Evolutionary conservation across 169 alveolate species (phyloP), one percentile per base, ranked within the genome.

Genomic region (Eimeria nieschulzi): DNA sequence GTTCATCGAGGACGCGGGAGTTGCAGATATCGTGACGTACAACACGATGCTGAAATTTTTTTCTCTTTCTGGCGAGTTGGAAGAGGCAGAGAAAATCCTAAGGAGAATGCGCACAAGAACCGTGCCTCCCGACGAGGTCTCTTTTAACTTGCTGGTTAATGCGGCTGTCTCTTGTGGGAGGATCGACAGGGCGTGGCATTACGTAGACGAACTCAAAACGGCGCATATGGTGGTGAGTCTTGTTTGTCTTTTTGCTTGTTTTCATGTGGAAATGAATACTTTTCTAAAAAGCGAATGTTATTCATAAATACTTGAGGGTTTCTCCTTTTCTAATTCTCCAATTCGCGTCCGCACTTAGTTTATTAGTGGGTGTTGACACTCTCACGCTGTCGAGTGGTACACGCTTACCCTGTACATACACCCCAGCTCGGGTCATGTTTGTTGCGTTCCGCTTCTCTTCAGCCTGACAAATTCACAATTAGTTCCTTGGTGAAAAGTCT

Each of bases 11-110:
- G 53, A 25, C 63, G 51, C 75, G 23, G 92, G 92, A 0, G 33
- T 26, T 13, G 92, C 84, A 21, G 92, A 85, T 63, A 15, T 85
- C 46, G 92, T 85, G 51, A 85, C 84, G 19, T 85, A 85, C 75
- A 85, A 85, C 92, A 85, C 92, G 0, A 55, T 85, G 84, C 33
- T 85, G 55, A 85, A 85, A 73, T 55, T 59, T 0, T 85, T 23
- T 21, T 33, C 84, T 6, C 26, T 10, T 5, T 9, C 23, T 13
- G 83, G 84, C 46, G 66, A 85, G n/a, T 61, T 85, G 71, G 70
- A 19, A 6, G 73, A 23, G 8, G 92, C 92, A 1, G 92, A 85
- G 75, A 23, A 53, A 61, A 21, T 85, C 15, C 83, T 85, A 5
- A 64, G 21, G 33, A 21, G 54, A 7, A 68, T 85, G 63, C 39